Percentiles rank a stretch among this genome's conserved stretches.
phyloP scores from a whole-genome alignment of 805 yeast species.

The Barnettozyma sucrosica region DNA sequence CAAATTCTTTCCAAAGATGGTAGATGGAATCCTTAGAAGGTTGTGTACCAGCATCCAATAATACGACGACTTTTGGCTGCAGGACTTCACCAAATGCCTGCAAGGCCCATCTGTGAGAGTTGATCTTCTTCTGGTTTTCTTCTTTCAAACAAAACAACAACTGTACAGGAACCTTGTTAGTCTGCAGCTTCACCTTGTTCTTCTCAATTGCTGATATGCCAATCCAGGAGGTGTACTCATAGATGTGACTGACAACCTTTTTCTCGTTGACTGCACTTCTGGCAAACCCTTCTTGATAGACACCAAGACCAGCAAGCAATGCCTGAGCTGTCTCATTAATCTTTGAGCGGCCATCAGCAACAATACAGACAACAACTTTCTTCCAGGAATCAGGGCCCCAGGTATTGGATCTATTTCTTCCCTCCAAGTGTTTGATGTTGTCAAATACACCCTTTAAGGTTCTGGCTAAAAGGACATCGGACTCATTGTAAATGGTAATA shows the following conservation, averaged over 20 bases:
- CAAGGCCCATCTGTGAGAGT: conserved; percentile 95
- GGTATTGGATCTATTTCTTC: conserved; percentile 55
- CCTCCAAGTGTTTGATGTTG: conserved; percentile 69
- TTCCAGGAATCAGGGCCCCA: conserved; percentile 99
- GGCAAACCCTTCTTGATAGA: conserved; percentile 94
- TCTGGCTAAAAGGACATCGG: conserved; percentile 72
- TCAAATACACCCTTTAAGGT: conserved; percentile 89
- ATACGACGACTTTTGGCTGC: conserved; percentile 75
- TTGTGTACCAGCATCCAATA: conserved; percentile 92
- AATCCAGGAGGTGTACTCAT: conserved; percentile 89
- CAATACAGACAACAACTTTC: conserved; percentile 81
- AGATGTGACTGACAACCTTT: conserved; percentile 79
- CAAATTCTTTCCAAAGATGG: conserved; percentile 85
- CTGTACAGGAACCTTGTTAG: conserved; percentile 78
- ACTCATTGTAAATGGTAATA: conserved; percentile 87
- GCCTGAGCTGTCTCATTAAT: conserved; percentile 76
- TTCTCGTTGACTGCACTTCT: conserved; percentile 82
- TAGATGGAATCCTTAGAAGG: conserved; percentile 82
- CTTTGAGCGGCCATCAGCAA: conserved; percentile 88
- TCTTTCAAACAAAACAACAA: conserved; percentile 87
- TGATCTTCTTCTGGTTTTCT: conserved; percentile 81
- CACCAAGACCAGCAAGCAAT: conserved; percentile 79
- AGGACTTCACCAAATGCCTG: conserved; percentile 84
- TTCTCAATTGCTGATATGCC: conserved; percentile 68
- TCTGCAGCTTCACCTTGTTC: conserved; percentile 58